A percentile compares a stretch with the other conserved stretches of the same genome.
These are phyloP conservation scores for Yamadazyma sp. DNA, from an alignment of 1,139 yeast species.

Conservation along the genomic window DNA sequence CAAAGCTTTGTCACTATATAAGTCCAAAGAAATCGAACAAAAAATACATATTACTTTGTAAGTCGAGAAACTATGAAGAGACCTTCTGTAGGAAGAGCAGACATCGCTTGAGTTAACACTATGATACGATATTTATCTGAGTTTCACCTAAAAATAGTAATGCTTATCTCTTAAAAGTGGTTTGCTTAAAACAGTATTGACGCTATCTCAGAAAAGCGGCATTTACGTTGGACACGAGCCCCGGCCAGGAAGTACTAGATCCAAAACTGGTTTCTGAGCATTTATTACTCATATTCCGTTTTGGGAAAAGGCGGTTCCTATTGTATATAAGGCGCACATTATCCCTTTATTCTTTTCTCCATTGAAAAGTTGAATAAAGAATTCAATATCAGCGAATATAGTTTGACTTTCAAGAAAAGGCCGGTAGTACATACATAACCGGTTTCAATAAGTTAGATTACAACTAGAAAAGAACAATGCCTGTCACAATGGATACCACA, in stretches of 20 bases:
- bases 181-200: too few species aligned
- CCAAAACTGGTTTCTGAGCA: too few species aligned
- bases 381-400: too few species aligned
- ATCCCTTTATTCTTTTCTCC: not conserved
- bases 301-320: slow-evolving; percentile 1
- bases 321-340: not conserved
- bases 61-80: not conserved
- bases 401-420: not conserved
- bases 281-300: slow-evolving; percentile 8
- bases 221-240: not conserved
- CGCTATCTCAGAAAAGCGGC: too few species aligned
- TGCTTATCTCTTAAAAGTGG: too few species aligned
- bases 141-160: not conserved
- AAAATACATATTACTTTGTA: too few species aligned
- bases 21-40: too few species aligned
- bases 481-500: not conserved
- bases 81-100: not conserved
- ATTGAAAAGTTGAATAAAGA: too few species aligned
- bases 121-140: not conserved
- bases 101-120: slow-evolving; percentile 1
- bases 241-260: too few species aligned
- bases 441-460: slow-evolving; percentile 1
- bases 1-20: too few species aligned
- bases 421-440: slow-evolving; percentile 5
- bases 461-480: slow-evolving; percentile 7